Conservation (phyloP, 78 protist genomes). For the Protostelium mycophagum region DNA sequence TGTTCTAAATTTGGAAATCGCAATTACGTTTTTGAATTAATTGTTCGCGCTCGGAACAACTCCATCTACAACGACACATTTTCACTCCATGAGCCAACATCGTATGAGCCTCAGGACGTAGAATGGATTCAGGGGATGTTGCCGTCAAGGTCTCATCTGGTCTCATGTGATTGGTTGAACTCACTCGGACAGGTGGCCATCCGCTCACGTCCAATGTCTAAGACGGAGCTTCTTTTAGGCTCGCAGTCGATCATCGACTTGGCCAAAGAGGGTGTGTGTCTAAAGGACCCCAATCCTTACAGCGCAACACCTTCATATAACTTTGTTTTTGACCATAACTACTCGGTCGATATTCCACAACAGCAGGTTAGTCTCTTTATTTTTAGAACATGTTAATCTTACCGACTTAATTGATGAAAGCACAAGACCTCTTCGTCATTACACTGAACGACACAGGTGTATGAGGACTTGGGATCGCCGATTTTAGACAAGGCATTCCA, state of each 20-base stretch:
- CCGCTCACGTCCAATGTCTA: not conserved
- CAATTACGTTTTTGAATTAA: too few relatives aligned
- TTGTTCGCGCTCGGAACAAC: too few relatives aligned
- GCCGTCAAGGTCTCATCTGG: too few relatives aligned
- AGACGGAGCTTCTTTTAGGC: not conserved
- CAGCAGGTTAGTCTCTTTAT: not conserved
- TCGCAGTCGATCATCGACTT: not conserved
- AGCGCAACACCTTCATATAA: not conserved
- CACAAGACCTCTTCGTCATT: too few relatives aligned
- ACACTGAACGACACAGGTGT: not conserved
- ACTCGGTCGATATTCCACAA: not conserved
- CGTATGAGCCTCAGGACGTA: too few relatives aligned
- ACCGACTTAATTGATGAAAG: too few relatives aligned
- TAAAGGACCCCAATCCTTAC: not conserved
- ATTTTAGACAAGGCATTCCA: slow-evolving; percentile 18
- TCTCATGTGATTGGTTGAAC: too few relatives aligned
- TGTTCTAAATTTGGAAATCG: too few relatives aligned
- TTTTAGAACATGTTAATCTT: not conserved
- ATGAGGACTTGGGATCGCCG: not conserved
- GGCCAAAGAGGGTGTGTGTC: not conserved
- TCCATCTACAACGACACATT: too few relatives aligned
- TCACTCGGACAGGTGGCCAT: not conserved
- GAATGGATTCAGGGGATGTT: too few relatives aligned
- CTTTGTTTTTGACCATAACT: not conserved
- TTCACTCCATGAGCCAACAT: too few relatives aligned